These are phyloP conservation scores for Coccomyxa sp. DNA, from an alignment of 139 green algal genomes.

Conservation along the genomic window DNA sequence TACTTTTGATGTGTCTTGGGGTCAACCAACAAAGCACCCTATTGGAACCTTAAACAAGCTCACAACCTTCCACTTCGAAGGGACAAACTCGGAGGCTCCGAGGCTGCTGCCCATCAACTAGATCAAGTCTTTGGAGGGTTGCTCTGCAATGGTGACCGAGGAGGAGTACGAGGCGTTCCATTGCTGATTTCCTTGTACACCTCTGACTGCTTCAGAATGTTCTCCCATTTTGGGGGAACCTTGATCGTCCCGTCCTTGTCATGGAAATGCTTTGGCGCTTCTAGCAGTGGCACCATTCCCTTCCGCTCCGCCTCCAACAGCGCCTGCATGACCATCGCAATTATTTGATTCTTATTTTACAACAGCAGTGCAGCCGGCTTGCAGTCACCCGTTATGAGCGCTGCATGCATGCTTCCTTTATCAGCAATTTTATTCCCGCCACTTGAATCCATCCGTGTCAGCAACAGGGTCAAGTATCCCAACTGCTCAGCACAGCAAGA, in stretches of 20 bases:
- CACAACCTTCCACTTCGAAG: too few species aligned
- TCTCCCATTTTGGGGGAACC: constrained; percentile 29
- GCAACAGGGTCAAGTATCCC: not conserved
- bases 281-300: constrained; percentile 42
- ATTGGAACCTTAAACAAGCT: too few species aligned
- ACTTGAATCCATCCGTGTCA: too few species aligned
- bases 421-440: too few species aligned
- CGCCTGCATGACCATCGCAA: constrained; percentile 37
- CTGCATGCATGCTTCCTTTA: not conserved
- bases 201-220: constrained; percentile 5
- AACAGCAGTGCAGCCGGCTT: not conserved
- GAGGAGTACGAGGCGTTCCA: not conserved
- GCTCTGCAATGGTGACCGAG: not conserved
- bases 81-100: too few species aligned
- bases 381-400: too few species aligned
- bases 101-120: too few species aligned
- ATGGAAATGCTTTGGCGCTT: constrained; percentile 40
- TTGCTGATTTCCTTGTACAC: not conserved
- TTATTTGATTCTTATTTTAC: not conserved
- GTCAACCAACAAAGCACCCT: too few species aligned
- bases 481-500: not conserved
- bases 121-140: too few species aligned
- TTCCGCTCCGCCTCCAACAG: constrained; percentile 56
- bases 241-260: constrained; percentile 54
- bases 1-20: too few species aligned